Base-by-base conservation (phyloP, 768 basidiomycete genomes). In the Rhodotorula toruloides region DNA sequence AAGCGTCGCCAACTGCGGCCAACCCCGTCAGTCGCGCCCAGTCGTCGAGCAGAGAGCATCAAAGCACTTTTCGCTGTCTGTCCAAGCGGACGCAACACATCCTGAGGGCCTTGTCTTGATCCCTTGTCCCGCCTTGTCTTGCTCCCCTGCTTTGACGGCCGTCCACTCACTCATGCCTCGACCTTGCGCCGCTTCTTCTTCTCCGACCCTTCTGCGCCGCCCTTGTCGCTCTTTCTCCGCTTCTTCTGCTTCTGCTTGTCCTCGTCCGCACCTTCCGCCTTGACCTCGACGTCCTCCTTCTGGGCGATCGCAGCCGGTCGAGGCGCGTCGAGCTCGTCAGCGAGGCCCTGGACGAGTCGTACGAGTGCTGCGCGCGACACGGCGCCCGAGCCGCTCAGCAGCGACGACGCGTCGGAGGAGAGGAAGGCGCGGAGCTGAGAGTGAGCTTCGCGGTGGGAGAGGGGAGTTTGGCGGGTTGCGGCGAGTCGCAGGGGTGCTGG, bases 181-280 rank as follows among this genome's bases (percentile, higher is more conserved):
- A 32, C 22, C 59, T 67, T 67, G 36, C 63, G 54, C 8, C 61
- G 53, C 61, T 62, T 62, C 61, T 50, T 63, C 42, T 19, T 36
- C 39, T 49, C 32, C 39, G 49, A 36, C 13, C 37, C 39, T 39
- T 49, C 54, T n/a, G n/a, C n/a, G 37, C 36, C 34, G 27, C 5
- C 46, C 36, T 27, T 29, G 36, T 39, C 46, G 54, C 46, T 43
- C 59, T 67, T 67, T 32, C 61, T 47, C 27, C 61, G 49, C 66
- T 67, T 67, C 53, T 60, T 55, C 29, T 34, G 37, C 39, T 47
- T 47, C n/a, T 55, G 52, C 12, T 52, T 37, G 44, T 9, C 13
- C 13, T 46, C 44, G 44, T 32, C 8, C 49, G 31, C 17, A 21
- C 4, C 32, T 21, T 34, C 32, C 2, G 10, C 19, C 21, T 52